Base-by-base conservation (phyloP, 2,329 filamentous ascomycete genomes). In the Chrysosporium queenslandicum region DNA sequence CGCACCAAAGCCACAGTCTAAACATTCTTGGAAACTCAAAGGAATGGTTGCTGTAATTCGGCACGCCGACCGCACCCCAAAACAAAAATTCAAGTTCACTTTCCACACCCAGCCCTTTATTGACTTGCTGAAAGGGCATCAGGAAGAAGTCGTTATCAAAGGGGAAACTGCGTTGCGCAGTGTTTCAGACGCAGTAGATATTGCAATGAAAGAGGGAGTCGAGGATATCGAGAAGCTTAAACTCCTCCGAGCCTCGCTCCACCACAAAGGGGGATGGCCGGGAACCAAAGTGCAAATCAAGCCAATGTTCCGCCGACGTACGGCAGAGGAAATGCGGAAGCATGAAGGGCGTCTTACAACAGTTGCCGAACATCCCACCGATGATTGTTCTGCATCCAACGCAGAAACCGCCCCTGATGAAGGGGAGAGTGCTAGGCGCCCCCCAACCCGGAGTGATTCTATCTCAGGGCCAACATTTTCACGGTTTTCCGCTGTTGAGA, bases 271-370 rank as follows among this genome's bases (percentile, higher is more conserved):
- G 1, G 83, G 82, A 18, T 96, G 91, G 86, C 84, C 89, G 3
- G 92, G 92, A 0, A 98, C 92, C 1, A 98, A 98, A 68, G 89
- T 98, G 1, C 92, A 98, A 69, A 97, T 98, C 66, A 98, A 98
- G 69, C 92, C 92, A 8, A 95, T 98, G 89, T 98, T 98, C 69
- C 83, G 90, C 48, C 95, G 91, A 72, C 83, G 88, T 63, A 87
- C 82, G 63, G 79, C 82, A 2, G 80, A 86, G 47, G 80, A 83
- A 58, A 66, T 72, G 54, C 54, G 58, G 53, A 69, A 58, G 43
- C 61, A 61, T 52, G 16, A 36, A 52, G 59, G 27, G 58, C 43
- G 49, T 11, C 50, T 41, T 11, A 50, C 49, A 25, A 41, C 53
- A n/a, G 39, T 56, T 12, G 46, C 56, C 21, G 56, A 59, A 11